phyloP scores from a whole-genome alignment of 768 basidiomycete genomes.

The Filobasidium floriforme region DNA sequence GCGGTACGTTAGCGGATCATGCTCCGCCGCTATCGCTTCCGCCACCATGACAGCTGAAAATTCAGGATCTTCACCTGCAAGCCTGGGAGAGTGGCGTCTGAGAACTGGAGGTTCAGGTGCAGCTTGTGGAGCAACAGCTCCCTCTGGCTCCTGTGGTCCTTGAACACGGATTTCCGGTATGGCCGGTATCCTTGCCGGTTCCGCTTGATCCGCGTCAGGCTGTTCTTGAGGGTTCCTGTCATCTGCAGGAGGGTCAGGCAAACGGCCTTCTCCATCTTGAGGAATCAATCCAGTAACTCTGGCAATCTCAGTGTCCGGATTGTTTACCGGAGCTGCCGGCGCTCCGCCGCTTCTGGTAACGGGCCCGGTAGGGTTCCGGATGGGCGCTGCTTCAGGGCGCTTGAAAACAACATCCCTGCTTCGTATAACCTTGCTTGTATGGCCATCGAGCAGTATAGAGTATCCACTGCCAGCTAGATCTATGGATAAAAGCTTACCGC shows the following conservation, averaged over 20 bases:
- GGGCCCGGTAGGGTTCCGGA: not conserved
- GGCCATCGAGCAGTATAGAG: conserved; percentile 4
- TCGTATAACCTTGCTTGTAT: not conserved
- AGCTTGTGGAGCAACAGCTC: conserved; percentile 1
- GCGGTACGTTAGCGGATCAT: not conserved
- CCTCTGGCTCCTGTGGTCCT: not conserved
- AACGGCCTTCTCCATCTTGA: not conserved
- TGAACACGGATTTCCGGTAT: conserved; percentile 2
- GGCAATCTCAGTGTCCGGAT: not conserved
- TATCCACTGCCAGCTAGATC: conserved; percentile 3
- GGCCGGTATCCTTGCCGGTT: not conserved
- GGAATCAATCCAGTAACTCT: not conserved
- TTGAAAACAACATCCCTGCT: conserved; percentile 15
- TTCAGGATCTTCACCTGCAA: conserved; percentile 31
- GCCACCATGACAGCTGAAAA: conserved; percentile 38
- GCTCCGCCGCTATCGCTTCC: conserved; percentile 1
- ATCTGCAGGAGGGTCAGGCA: not conserved
- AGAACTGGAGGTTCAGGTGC: not conserved
- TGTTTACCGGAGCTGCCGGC: not conserved
- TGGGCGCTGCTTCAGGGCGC: not conserved
- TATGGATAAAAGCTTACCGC: not conserved
- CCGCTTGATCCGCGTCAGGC: not conserved
- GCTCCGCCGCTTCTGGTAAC: conserved; percentile 2
- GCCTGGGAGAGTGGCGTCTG: conserved; percentile 18
- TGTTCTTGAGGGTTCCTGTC: not conserved